Evolutionary conservation across 2,329 filamentous ascomycete species (phyloP), one percentile per base, ranked within the genome.

Genomic region (Cylindrodendrum hubeiense): DNA sequence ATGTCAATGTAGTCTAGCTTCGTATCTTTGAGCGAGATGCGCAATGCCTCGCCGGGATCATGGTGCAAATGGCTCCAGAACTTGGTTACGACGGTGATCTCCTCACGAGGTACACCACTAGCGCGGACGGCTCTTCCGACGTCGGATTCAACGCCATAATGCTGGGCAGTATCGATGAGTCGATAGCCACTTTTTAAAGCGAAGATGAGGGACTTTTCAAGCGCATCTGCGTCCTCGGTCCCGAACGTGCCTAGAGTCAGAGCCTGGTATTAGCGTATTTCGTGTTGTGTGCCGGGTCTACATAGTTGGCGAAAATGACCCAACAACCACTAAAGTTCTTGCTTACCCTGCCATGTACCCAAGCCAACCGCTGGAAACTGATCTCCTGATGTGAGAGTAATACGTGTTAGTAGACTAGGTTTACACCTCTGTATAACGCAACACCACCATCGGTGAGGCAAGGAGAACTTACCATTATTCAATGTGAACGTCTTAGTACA

Each of bases 51-150:
- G 15, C 63, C 70, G 1, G 76, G 75, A 19, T 72, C 66, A 37
- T 79, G 75, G 57, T 79, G 76, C 66, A 68, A 73, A 30, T 75
- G 28, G 52, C 73, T 72, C 62, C 71, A 71, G 54, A 80, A 69
- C 64, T 80, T 80, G 46, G 75, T 79, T 1, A 75, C 75, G 39
- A 79, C 63, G 41, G 67, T 75, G 49, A 79, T 76, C 24, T 79
- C 75, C n/a, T 68, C 68, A 8, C 79, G 74, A 12, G 79, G 78
- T 6, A 80, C 59, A 7, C 77, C 76, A 12, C 74, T 76, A 22
- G 68, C 75, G 4, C 74, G 73, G 30, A 80, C 73, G 10, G 74
- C 79, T 10, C 70, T 70, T 6, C 79, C 79, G 6, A 78, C 76
- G 21, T 71, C 57, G 21, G 68, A 57, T 57, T 78, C 76, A 37